Evolutionary conservation across 106 monocot species (phyloP), one percentile per base, ranked within the genome.

Genomic region (Platanthera guangdongensis): DNA sequence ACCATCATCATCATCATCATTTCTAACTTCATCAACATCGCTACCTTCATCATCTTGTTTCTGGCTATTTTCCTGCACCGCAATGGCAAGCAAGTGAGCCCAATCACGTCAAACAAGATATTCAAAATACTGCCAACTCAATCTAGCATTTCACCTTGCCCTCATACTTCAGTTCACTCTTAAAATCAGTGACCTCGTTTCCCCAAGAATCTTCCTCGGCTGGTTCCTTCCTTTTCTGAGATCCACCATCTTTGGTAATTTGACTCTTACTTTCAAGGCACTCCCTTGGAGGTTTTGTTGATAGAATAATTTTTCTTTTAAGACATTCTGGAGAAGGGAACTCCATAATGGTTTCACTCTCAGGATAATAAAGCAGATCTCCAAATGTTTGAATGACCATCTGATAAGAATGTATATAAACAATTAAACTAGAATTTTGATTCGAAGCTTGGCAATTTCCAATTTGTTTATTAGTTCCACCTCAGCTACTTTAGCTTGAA

Each of bases 271-370:
- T 75, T 74, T 85, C 83, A 49, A 89, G 88, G 57, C 91, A 94
- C 51, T 91, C 91, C 79, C 91, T 89, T 72, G 91, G 94, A 16
- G 94, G 94, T 79, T 94, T 94, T 5, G 91, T 94, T 59, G 94
- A 94, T 63, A 94, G 79, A 47, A 91, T 85, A 49, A 94, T 82
- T 59, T 80, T 78, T 9, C 77, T 78, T 77, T 84, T 89, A 47
- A 94, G 76, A 72, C 79, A 78, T 78, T 91, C 91, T 21, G 91
- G 94, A 28, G 94, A 94, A 19, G 91, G 94, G 74, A 94, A 85
- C 70, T 94, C 85, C 64, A 82, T 53, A 53, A 83, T 14, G 28
- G 76, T 59, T 52, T 82, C 84, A 63, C 81, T 47, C 46, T 89
- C 80, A 8, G 94, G 94, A 67, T 91, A 87, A 79, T 87, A 94